Percentiles rank a stretch among this genome's conserved stretches.
Evolutionary conservation across 495 filamentous ascomycete species (phyloP).

Genomic region (Penicillium salamii): DNA sequence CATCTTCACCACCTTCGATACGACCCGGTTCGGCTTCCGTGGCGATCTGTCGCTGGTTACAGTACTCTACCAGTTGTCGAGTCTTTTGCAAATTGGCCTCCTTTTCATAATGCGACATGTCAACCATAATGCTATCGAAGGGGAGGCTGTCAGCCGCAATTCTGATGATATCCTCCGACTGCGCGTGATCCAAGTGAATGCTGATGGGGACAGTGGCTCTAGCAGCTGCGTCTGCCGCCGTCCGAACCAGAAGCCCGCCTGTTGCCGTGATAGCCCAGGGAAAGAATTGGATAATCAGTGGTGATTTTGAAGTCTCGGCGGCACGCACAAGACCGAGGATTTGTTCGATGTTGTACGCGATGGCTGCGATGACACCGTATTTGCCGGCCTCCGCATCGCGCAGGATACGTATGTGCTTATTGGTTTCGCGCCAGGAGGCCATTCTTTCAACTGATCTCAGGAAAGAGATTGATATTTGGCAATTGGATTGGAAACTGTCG

Average conservation of each 20-base stretch:
- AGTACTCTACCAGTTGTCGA: conserved; percentile 60
- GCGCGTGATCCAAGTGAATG: conserved; percentile 68
- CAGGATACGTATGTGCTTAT: conserved; percentile 46
- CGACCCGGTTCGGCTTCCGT: conserved; percentile 72
- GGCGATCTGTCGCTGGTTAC: conserved; percentile 63
- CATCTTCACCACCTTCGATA: conserved; percentile 77
- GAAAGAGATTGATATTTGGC: too few relatives aligned
- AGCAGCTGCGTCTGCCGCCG: conserved; percentile 53
- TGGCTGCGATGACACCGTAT: conserved; percentile 69
- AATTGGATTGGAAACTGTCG: too few relatives aligned
- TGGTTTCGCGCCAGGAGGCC: conserved; percentile 18
- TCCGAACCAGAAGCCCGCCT: conserved; percentile 52
- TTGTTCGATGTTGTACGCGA: conserved; percentile 75
- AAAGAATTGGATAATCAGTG: conserved; percentile 74
- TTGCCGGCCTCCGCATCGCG: conserved; percentile 57
- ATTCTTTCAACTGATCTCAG: too few relatives aligned
- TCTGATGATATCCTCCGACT: conserved; percentile 58
- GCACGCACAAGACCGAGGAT: conserved; percentile 68
- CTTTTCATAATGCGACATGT: conserved; percentile 73
- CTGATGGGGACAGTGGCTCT: conserved; percentile 61
- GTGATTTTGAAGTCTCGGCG: conserved; percentile 63
- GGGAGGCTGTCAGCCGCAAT: conserved; percentile 52
- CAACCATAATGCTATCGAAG: conserved; percentile 73
- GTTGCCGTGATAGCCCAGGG: conserved; percentile 71
- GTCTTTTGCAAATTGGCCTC: conserved; percentile 68